Conservation (phyloP, 2,329 filamentous ascomycete species). For the Celoporthe dispersa region DNA sequence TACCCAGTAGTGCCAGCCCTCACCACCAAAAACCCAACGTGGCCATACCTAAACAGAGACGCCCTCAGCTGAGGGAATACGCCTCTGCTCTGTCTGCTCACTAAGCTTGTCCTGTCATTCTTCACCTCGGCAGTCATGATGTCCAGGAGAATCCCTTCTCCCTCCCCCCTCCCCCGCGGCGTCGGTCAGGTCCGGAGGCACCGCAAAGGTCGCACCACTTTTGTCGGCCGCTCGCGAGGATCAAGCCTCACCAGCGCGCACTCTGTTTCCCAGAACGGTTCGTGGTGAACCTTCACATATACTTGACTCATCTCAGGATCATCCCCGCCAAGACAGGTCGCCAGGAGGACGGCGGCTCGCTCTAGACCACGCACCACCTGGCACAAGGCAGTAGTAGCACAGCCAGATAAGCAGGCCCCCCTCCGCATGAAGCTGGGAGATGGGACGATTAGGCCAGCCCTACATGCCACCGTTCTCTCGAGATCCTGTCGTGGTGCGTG, state of each 20-base stretch:
- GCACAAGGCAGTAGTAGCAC: background rate
- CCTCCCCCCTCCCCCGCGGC: too few relatives aligned
- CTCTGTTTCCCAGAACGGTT: background rate
- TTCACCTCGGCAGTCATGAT: background rate
- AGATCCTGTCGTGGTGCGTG: background rate
- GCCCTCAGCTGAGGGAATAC: background rate
- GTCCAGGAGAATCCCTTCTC: background rate
- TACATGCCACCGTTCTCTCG: background rate
- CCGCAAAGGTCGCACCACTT: background rate
- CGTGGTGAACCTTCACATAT: background rate
- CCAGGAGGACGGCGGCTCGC: background rate
- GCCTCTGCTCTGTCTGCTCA: background rate
- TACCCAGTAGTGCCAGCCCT: too few relatives aligned
- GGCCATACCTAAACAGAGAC: background rate
- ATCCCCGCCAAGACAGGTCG: background rate
- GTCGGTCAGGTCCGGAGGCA: background rate
- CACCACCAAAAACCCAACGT: background rate
- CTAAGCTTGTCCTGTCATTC: too few relatives aligned
- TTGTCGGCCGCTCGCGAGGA: background rate
- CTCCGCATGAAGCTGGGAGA: background rate
- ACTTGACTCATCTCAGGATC: constrained; percentile 9
- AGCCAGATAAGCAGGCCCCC: background rate
- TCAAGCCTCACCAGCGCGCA: constrained; percentile 4
- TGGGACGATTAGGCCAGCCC: background rate
- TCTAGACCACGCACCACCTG: background rate